Evolutionary conservation across 306 rosid species (phyloP).

Genomic region (Corylus avellana): DNA sequence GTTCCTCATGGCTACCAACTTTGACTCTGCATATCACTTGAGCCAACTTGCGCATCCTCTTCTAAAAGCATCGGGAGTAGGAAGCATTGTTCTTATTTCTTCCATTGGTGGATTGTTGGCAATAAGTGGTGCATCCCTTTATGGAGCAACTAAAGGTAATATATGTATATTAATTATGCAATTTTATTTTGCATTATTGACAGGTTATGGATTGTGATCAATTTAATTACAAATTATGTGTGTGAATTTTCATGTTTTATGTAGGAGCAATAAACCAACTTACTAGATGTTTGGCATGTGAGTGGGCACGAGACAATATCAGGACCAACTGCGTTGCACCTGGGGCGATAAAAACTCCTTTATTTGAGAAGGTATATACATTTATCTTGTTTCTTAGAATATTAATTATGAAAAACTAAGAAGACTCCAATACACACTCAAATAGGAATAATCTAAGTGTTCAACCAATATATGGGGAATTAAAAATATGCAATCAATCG

Average conservation of each 20-base stretch:
- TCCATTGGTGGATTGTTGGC: conserved; percentile 37
- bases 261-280: conserved; percentile 57
- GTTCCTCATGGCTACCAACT: conserved; percentile 26
- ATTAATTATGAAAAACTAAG: no score
- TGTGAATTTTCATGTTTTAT: neutral
- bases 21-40: conserved; percentile 38
- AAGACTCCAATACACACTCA: no score
- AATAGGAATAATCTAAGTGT: no score
- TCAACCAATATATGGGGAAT: no score
- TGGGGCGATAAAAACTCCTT: conserved; percentile 42
- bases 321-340: conserved; percentile 60
- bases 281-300: conserved; percentile 53
- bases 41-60: conserved; percentile 36
- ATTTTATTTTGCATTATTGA: neutral
- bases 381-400: no score
- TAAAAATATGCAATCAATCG: no score
- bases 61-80: neutral
- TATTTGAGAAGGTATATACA: conserved; percentile 3
- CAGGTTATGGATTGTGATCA: neutral
- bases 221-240: neutral
- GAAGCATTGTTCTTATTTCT: conserved; percentile 39
- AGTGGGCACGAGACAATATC: conserved; percentile 63
- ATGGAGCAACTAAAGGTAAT: conserved; percentile 40
- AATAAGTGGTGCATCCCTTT: conserved; percentile 31
- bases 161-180: neutral